Conservation (phyloP, 495 filamentous ascomycete genomes). For the Hyaloscypha finlandica region DNA sequence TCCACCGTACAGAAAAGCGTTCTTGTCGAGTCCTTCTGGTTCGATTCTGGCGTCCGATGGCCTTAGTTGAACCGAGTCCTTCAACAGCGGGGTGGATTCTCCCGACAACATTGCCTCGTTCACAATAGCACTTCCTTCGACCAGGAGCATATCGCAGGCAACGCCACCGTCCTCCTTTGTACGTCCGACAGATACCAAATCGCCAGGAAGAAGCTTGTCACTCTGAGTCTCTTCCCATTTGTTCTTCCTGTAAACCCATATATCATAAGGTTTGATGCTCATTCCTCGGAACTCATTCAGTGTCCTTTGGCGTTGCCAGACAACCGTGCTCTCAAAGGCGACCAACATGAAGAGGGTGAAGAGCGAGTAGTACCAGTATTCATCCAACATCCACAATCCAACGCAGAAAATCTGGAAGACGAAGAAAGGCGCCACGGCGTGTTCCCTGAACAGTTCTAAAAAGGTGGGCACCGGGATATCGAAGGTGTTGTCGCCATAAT, state of each 20-base stretch:
- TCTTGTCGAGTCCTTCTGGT: conserved; percentile 91
- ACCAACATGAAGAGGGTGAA: conserved; percentile 99
- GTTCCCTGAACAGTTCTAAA: conserved; percentile 94
- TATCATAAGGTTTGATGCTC: conserved; percentile 97
- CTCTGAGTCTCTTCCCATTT: conserved; percentile 90
- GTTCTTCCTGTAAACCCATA: conserved; percentile 82
- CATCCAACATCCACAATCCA: conserved; percentile 97
- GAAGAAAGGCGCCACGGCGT: conserved; percentile 98
- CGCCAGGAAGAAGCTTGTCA: conserved; percentile 93
- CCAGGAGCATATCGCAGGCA: conserved; percentile 93
- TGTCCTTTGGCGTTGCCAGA: conserved; percentile 98
- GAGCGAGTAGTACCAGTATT: conserved; percentile 99
- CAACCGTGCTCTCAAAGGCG: conserved; percentile 96
- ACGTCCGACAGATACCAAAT: conserved; percentile 89
- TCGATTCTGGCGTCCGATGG: conserved; percentile 84
- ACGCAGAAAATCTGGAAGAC: conserved; percentile 99
- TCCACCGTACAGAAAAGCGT: conserved; percentile 91
- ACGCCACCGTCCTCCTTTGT: conserved; percentile 98
- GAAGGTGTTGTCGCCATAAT: conserved; percentile 96
- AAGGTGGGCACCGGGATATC: conserved; percentile 97
- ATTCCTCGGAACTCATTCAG: conserved; percentile 96
- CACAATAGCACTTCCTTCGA: conserved; percentile 95
- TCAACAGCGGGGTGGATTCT: conserved; percentile 94
- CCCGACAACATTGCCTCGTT: conserved; percentile 99
- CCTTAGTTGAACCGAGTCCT: conserved; percentile 92